phyloP scores from a whole-genome alignment of 331 rosid genomes.

The Malus hybrid region DNA sequence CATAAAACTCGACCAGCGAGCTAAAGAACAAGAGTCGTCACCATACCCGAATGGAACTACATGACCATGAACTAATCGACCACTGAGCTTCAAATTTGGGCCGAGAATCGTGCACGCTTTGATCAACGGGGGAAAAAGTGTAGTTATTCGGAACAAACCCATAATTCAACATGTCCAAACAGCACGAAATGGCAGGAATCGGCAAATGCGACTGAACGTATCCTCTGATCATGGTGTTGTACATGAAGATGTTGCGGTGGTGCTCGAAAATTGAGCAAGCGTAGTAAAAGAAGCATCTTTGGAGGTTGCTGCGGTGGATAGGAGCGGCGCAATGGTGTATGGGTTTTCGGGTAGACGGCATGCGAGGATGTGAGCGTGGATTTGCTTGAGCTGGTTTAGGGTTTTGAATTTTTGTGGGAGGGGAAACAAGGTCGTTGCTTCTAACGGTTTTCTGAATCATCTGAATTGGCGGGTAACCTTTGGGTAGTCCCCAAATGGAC shows the following conservation, averaged over 20 bases:
- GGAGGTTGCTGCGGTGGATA: slow-evolving; percentile 44
- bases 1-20: background rate
- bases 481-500: background rate
- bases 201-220: slow-evolving; percentile 28
- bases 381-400: slow-evolving; percentile 54
- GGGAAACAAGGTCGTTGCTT: slow-evolving; percentile 16
- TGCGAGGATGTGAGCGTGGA: slow-evolving; percentile 61
- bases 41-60: slow-evolving; percentile 38
- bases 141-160: slow-evolving; percentile 55
- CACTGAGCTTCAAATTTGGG: slow-evolving; percentile 12
- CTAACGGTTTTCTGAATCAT: slow-evolving; percentile 34
- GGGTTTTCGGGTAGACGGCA: slow-evolving; percentile 33
- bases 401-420: slow-evolving; percentile 41
- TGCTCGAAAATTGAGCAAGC: slow-evolving; percentile 47
- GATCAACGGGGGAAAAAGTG: slow-evolving; percentile 66
- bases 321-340: slow-evolving; percentile 47
- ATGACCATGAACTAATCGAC: slow-evolving; percentile 60
- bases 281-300: slow-evolving; percentile 33
- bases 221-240: slow-evolving; percentile 69
- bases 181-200: slow-evolving; percentile 33
- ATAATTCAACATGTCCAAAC: slow-evolving; percentile 40
- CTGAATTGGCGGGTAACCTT: slow-evolving; percentile 8
- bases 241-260: slow-evolving; percentile 58
- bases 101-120: slow-evolving; percentile 47
- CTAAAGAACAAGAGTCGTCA: slow-evolving; percentile 43